A percentile compares a stretch with the other conserved stretches of the same genome.
These are phyloP conservation scores for Staphylotrichum longicolle DNA, from an alignment of 495 filamentous ascomycete species.

Conservation along the genomic window DNA sequence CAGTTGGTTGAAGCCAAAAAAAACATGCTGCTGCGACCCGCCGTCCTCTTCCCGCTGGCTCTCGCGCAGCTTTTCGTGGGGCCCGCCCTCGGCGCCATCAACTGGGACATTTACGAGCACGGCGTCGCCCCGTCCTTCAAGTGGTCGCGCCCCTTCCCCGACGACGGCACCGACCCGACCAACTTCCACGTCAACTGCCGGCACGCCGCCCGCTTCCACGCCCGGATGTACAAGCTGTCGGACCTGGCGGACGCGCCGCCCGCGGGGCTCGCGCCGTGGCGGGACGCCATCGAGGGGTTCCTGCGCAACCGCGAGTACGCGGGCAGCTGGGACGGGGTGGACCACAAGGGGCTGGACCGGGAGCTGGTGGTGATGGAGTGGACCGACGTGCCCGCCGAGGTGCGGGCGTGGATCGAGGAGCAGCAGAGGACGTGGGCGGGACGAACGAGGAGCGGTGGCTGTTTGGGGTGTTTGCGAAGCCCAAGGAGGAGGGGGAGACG, in stretches of 20 bases:
- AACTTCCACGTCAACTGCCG: constrained; percentile 35
- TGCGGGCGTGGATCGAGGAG: constrained; percentile 36
- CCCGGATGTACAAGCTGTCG: constrained; percentile 33
- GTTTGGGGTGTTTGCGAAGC: constrained; percentile 35
- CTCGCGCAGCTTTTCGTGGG: constrained; percentile 10
- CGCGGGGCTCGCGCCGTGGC: constrained; percentile 31
- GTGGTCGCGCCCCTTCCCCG: constrained; percentile 36
- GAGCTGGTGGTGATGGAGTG: constrained; percentile 40
- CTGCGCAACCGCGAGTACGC: constrained; percentile 25
- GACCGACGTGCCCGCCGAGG: constrained; percentile 30
- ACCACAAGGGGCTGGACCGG: constrained; percentile 33
- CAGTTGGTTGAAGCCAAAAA: background rate
- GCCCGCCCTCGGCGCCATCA: constrained; percentile 21
- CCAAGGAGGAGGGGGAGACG: constrained; percentile 23
- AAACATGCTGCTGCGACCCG: constrained; percentile 11
- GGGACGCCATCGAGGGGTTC: constrained; percentile 28
- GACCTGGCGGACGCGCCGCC: constrained; percentile 28
- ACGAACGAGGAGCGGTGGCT: constrained; percentile 28
- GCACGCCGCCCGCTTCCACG: constrained; percentile 27
- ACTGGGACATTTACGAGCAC: constrained; percentile 37
- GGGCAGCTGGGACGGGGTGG: constrained; percentile 39
- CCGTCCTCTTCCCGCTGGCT: constrained; percentile 5
- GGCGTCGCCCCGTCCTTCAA: constrained; percentile 35
- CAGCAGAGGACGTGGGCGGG: constrained; percentile 25
- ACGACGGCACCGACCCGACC: constrained; percentile 31